Base-by-base conservation (phyloP, 495 filamentous ascomycete species). In the Viridothelium virens region DNA sequence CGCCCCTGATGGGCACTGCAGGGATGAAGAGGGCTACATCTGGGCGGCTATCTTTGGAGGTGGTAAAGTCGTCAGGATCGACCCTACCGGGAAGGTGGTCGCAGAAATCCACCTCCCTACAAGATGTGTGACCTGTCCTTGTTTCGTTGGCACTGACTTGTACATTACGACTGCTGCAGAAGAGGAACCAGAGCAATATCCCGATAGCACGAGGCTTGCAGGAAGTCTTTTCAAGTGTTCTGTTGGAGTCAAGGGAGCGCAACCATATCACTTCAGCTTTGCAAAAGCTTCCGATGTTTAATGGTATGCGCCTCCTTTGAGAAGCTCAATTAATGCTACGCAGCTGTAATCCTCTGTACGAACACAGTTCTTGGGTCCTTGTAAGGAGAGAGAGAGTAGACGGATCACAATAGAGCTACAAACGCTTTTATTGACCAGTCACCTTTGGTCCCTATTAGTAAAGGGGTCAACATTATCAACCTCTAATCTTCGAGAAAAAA, bases 1-100 rank as follows among this genome's bases (percentile, higher is more conserved):
- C 14, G 73, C 71, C 14, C 77, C 77, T 61, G 79, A 83, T 50
- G 86, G 84, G 1, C 76, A 80, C 61, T 73, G 71, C 59, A 68
- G 75, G 33, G 77, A 79, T 65, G 76, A 73, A 65, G 76, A 79
- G 62, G 75, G 74, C 18, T 74, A 71, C 66, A 70, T 79, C 65
- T 79, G 77, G 77, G 71, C 71, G 4, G 76, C 77, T 3, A 59
- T 74, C 16, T 73, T 70, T 53, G 76, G 76, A 7, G 67, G 66
- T n/a, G 71, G 71, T 56, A 74, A 72, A 59, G 77, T 79, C 12
- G 59, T 77, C 31, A 48, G 74, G 46, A 69, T 79, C 25, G 71
- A 66, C 39, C 69, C 74, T 0, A 53, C 71, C 38, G 76, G 77
- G n/a, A 67, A 78, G 62, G 65, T 78, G 11, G 69, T 78, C 18